Percentiles rank a stretch among this genome's conserved stretches.
phyloP scores from a whole-genome alignment of 352 stramenopile genomes.

The Pythium oligandrum region DNA sequence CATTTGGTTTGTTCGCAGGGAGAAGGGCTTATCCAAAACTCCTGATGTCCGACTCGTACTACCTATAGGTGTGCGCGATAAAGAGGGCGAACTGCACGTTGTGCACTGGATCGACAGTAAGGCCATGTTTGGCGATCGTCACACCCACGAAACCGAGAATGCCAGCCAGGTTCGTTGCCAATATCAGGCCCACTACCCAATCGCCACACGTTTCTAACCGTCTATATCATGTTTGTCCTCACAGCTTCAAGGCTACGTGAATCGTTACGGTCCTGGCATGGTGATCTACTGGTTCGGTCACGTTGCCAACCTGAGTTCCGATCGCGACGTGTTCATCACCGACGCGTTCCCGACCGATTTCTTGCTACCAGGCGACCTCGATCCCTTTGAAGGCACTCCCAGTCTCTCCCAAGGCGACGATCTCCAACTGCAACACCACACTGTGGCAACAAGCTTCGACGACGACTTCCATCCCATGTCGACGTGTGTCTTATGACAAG shows the following conservation, averaged over 20 bases:
- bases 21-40: slow-evolving; percentile 83
- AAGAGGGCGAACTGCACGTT: slow-evolving; percentile 38
- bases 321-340: slow-evolving; percentile 60
- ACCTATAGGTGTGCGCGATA: slow-evolving; percentile 72
- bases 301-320: slow-evolving; percentile 44
- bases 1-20: slow-evolving; percentile 10
- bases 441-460: slow-evolving; percentile 13
- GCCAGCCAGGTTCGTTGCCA: slow-evolving; percentile 33
- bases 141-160: slow-evolving; percentile 78
- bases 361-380: slow-evolving; percentile 45
- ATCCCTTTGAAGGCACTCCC: slow-evolving; percentile 22
- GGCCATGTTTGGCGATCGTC: slow-evolving; percentile 82
- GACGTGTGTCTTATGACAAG: not conserved
- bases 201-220: not conserved
- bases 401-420: not conserved
- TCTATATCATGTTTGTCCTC: not conserved
- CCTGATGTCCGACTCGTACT: slow-evolving; percentile 77
- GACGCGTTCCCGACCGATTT: slow-evolving; percentile 50
- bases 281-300: slow-evolving; percentile 88
- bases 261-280: slow-evolving; percentile 80
- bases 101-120: slow-evolving; percentile 92
- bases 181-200: not conserved
- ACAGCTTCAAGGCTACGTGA: slow-evolving; percentile 74
- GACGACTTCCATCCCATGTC: slow-evolving; percentile 12
- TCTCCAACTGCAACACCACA: slow-evolving; percentile 2